Conservation (phyloP, 1,284 basidiomycete species). For the Sanghuangporus weigelae region DNA sequence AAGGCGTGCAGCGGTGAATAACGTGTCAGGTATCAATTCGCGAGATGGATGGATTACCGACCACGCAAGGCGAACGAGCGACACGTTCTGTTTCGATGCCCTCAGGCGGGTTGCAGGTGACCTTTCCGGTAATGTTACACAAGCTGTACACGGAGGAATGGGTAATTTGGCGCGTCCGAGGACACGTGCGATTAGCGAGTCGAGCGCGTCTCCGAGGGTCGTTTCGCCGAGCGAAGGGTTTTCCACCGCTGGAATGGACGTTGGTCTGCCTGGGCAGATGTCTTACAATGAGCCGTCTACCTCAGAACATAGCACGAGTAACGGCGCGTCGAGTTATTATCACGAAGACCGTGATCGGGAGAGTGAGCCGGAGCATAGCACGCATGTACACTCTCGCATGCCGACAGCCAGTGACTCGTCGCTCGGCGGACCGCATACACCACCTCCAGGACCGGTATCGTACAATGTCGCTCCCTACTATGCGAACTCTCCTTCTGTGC, state of each 20-base stretch:
- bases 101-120: neutral
- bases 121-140: neutral
- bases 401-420: slow-evolving; percentile 5
- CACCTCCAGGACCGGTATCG: neutral
- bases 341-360: neutral
- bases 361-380: neutral
- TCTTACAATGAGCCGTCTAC: neutral
- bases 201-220: slow-evolving; percentile 13
- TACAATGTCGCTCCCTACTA: neutral
- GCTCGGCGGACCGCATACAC: slow-evolving; percentile 2
- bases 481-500: neutral
- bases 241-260: neutral
- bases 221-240: slow-evolving; percentile 8
- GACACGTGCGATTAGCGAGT: slow-evolving; percentile 17
- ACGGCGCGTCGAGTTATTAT: neutral
- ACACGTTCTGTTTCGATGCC: slow-evolving; percentile 14
- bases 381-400: neutral
- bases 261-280: neutral
- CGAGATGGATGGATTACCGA: neutral
- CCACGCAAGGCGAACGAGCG: slow-evolving; percentile 13
- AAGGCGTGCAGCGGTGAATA: slow-evolving; percentile 5
- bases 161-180: neutral
- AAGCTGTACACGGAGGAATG: neutral
- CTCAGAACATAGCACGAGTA: neutral
- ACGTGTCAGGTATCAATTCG: neutral